These are phyloP conservation scores for Globisporangium carolinianum DNA, from an alignment of 352 stramenopile species.

Conservation along the genomic window DNA sequence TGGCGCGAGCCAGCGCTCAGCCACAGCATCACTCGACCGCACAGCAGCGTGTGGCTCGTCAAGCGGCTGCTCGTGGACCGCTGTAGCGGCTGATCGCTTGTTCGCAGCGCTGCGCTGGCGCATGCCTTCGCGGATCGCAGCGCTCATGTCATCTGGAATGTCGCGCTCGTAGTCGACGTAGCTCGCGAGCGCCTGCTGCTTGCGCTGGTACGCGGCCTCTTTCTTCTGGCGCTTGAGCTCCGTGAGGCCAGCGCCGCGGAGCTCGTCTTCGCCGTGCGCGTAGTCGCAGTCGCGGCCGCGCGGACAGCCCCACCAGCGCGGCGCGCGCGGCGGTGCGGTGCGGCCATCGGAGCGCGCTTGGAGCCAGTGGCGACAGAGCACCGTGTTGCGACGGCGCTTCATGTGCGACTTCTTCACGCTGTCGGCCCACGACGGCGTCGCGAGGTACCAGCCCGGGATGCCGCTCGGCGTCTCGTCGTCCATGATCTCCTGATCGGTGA, in stretches of 20 bases:
- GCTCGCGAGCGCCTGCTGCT: slow-evolving; percentile 54
- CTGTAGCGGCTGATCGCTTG: background rate
- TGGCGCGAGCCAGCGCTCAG: slow-evolving; percentile 41
- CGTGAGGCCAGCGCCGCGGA: slow-evolving; percentile 54
- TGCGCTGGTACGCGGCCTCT: slow-evolving; percentile 36
- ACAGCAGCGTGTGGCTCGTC: slow-evolving; percentile 28
- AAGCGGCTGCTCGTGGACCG: slow-evolving; percentile 19
- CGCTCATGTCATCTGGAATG: slow-evolving; percentile 52
- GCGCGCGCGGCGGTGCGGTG: slow-evolving; percentile 34
- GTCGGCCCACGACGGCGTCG: slow-evolving; percentile 77
- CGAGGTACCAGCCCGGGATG: slow-evolving; percentile 79
- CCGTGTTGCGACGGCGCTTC: slow-evolving; percentile 77
- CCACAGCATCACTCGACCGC: slow-evolving; percentile 13
- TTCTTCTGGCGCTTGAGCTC: slow-evolving; percentile 71
- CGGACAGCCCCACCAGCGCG: slow-evolving; percentile 77
- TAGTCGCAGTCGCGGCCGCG: slow-evolving; percentile 78
- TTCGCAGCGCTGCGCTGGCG: slow-evolving; percentile 30
- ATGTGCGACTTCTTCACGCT: slow-evolving; percentile 80
- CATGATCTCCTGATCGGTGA: slow-evolving; percentile 59
- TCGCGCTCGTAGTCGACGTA: slow-evolving; percentile 77
- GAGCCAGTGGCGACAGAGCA: slow-evolving; percentile 67
- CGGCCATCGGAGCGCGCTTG: slow-evolving; percentile 45
- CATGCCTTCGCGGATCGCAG: slow-evolving; percentile 62
- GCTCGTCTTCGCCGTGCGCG: slow-evolving; percentile 75
- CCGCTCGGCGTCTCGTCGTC: slow-evolving; percentile 80